Percentiles rank a stretch among this genome's conserved stretches.
These are phyloP conservation scores for Globisporangium orthogonon DNA, from an alignment of 352 stramenopile genomes.

Conservation along the genomic window DNA sequence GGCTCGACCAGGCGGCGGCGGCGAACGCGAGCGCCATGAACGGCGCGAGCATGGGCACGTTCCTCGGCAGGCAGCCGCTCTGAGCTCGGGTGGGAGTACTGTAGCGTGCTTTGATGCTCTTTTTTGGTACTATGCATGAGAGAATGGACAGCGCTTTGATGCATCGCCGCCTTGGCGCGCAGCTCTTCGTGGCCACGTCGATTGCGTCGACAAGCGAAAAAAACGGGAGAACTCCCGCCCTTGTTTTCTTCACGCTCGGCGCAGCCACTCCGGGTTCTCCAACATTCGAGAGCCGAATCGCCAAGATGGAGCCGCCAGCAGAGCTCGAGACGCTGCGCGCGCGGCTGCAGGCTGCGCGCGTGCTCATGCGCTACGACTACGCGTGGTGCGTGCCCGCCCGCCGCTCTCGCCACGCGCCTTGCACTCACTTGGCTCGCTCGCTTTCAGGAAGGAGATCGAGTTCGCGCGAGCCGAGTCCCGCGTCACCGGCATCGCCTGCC, in stretches of 20 bases:
- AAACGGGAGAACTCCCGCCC: too few species aligned
- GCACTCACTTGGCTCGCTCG: too few species aligned
- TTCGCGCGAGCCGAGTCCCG: slow-evolving; percentile 40
- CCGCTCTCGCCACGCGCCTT: too few species aligned
- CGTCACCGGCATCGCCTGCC: slow-evolving; percentile 52
- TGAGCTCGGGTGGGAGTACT: neutral
- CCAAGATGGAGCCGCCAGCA: too few species aligned
- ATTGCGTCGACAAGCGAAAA: too few species aligned
- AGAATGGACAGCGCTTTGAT: too few species aligned
- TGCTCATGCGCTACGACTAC: slow-evolving; percentile 86
- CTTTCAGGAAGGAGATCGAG: slow-evolving; percentile 37
- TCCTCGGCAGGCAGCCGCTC: neutral
- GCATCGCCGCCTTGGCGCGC: too few species aligned
- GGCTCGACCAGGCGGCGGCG: slow-evolving; percentile 2
- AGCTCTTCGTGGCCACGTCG: too few species aligned
- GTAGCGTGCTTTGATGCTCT: too few species aligned
- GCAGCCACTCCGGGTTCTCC: neutral
- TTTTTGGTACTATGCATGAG: too few species aligned
- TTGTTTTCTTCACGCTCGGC: too few species aligned
- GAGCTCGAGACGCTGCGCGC: slow-evolving; percentile 18
- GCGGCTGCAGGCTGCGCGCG: slow-evolving; percentile 35
- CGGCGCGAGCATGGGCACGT: neutral
- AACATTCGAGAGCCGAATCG: neutral
- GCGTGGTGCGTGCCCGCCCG: slow-evolving; percentile 28
- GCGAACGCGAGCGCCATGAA: neutral